These are phyloP conservation scores for Trametes sanguinea DNA, from an alignment of 768 basidiomycete species.

Conservation along the genomic window DNA sequence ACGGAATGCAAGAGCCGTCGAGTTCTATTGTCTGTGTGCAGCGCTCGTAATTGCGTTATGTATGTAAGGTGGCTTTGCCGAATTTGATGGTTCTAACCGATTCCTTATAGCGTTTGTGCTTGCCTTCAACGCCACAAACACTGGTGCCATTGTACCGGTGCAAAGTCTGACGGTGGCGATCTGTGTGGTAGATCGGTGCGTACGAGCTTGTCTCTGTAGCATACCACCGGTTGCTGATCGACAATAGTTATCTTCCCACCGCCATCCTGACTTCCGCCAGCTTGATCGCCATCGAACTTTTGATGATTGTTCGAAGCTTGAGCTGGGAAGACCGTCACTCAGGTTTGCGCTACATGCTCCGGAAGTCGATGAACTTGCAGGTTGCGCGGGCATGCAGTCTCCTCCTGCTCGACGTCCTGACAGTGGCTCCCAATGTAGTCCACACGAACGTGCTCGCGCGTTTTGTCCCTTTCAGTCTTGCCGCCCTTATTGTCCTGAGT, in stretches of 20 bases:
- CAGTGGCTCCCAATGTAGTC: slow-evolving; percentile 39
- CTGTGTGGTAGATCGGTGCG: slow-evolving; percentile 38
- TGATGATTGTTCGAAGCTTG: slow-evolving; percentile 37
- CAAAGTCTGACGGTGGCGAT: slow-evolving; percentile 24
- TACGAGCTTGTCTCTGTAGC: neutral
- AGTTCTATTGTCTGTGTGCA: slow-evolving; percentile 35
- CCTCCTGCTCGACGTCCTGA: slow-evolving; percentile 45
- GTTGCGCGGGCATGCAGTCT: slow-evolving; percentile 41
- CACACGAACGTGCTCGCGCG: slow-evolving; percentile 41
- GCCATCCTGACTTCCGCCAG: slow-evolving; percentile 39
- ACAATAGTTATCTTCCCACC: slow-evolving; percentile 41
- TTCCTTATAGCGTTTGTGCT: slow-evolving; percentile 40
- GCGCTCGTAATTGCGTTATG: slow-evolving; percentile 39
- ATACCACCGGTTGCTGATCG: neutral
- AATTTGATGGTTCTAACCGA: neutral
- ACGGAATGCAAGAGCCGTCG: slow-evolving; percentile 33
- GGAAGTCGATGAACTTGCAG: slow-evolving; percentile 33
- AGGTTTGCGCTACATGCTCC: slow-evolving; percentile 22
- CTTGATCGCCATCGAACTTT: slow-evolving; percentile 42
- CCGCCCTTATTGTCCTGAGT: slow-evolving; percentile 45
- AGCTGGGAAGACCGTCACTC: slow-evolving; percentile 29
- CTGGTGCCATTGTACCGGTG: slow-evolving; percentile 31
- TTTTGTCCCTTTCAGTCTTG: slow-evolving; percentile 45
- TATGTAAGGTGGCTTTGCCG: slow-evolving; percentile 25
- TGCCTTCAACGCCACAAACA: slow-evolving; percentile 41